Evolutionary conservation across 2,329 filamentous ascomycete genomes (phyloP).

Genomic region (Calcarisporium arbuscula): DNA sequence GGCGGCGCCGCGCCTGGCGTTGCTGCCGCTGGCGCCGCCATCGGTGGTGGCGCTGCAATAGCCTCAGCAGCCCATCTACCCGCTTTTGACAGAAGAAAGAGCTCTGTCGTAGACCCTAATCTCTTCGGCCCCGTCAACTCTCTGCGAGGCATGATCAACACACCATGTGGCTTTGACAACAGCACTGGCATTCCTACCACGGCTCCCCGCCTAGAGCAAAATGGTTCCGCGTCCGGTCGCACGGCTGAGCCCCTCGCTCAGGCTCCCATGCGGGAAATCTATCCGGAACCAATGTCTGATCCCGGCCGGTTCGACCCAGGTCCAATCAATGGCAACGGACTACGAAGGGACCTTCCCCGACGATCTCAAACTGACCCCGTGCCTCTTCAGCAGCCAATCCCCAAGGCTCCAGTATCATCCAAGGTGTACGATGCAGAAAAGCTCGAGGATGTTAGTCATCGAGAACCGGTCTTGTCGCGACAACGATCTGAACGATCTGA

Average conservation of each 20-base stretch:
- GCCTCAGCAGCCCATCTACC: constrained; percentile 6
- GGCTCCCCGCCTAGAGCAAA: constrained; percentile 18
- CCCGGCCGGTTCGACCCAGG: constrained; percentile 54
- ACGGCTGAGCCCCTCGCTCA: constrained; percentile 14
- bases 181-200: constrained; percentile 20
- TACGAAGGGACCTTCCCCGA: constrained; percentile 31
- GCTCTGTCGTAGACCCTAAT: constrained; percentile 49
- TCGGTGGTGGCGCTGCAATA: constrained; percentile 22
- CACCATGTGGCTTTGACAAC: constrained; percentile 47
- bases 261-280: constrained; percentile 52
- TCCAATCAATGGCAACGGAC: constrained; percentile 41
- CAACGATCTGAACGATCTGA: constrained; percentile 25
- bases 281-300: constrained; percentile 61
- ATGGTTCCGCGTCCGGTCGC: constrained; percentile 15
- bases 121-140: constrained; percentile 57
- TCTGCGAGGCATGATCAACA: constrained; percentile 47
- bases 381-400: constrained; percentile 79
- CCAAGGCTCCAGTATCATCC: constrained; percentile 64
- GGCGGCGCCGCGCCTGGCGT: constrained; percentile 20
- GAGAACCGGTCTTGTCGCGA: constrained; percentile 26
- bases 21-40: constrained; percentile 31
- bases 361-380: constrained; percentile 50
- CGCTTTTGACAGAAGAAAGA: constrained; percentile 28
- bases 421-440: constrained; percentile 55
- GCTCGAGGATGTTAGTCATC: constrained; percentile 28